phyloP scores from a whole-genome alignment of 352 stramenopile genomes.

The Phytophthora pinifolia region DNA sequence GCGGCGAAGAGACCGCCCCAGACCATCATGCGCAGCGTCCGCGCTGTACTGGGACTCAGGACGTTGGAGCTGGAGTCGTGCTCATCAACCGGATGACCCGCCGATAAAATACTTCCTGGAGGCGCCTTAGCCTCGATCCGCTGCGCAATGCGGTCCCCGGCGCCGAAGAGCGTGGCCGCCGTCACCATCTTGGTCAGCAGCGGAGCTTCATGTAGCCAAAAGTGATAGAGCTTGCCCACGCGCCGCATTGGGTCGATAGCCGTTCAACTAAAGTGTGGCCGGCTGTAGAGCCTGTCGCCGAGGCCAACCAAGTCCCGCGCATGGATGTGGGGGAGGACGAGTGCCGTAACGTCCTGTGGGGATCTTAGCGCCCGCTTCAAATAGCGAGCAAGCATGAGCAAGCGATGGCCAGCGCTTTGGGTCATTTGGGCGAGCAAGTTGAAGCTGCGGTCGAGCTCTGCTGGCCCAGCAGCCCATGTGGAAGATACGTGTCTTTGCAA shows the following conservation, averaged over 20 bases:
- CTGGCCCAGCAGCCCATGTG: not conserved
- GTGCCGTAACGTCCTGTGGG: not conserved
- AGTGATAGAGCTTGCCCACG: constrained; percentile 38
- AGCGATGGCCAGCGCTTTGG: too few species aligned
- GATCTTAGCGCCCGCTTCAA: not conserved
- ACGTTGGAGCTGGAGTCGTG: not conserved
- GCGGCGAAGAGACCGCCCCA: constrained; percentile 84
- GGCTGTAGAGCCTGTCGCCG: not conserved
- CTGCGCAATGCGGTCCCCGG: constrained; percentile 52
- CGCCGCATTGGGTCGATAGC: constrained; percentile 22
- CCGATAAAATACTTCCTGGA: constrained; percentile 4
- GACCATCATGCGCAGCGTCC: constrained; percentile 75
- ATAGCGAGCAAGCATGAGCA: not conserved
- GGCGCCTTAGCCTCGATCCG: constrained; percentile 20
- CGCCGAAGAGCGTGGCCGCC: constrained; percentile 47
- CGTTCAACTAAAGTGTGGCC: constrained; percentile 2
- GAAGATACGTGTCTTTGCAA: constrained; percentile 22
- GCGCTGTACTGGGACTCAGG: constrained; percentile 20
- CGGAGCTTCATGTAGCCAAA: constrained; percentile 44
- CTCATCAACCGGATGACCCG: constrained; percentile 1
- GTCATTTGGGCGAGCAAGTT: too few species aligned
- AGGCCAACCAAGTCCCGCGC: constrained; percentile 1
- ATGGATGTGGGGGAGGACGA: constrained; percentile 3
- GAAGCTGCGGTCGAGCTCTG: too few species aligned
- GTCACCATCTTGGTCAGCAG: constrained; percentile 59